Percentiles rank a stretch among this genome's conserved stretches.
Evolutionary conservation across 2,329 filamentous ascomycete species (phyloP).

Genomic region (Raffaelea deltoideospora): DNA sequence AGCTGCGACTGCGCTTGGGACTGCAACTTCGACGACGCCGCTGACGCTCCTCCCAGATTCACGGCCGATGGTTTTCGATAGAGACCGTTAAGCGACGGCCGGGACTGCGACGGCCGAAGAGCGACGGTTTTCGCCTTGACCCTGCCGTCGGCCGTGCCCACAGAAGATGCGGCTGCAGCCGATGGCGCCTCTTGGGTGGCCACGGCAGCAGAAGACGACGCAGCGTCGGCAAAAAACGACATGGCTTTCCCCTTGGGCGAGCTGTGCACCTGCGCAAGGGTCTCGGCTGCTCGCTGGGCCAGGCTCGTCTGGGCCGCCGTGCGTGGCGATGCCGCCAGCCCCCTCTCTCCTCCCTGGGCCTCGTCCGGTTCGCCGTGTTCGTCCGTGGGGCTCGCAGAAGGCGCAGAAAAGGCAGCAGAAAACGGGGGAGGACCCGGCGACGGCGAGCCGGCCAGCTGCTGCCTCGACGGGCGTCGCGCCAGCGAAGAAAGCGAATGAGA

Average conservation of each 20-base stretch:
- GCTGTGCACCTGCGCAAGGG: constrained; percentile 59
- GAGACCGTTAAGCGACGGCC: constrained; percentile 36
- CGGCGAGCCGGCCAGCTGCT: constrained; percentile 2
- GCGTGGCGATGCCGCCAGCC: neutral
- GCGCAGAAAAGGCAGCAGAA: too few species aligned
- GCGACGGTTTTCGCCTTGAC: constrained; percentile 31
- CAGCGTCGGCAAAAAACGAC: too few species aligned
- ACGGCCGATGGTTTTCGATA: constrained; percentile 39
- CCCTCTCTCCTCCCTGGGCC: neutral
- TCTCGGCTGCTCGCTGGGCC: constrained; percentile 73
- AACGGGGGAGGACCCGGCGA: constrained; percentile 5
- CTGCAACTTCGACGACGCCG: too few species aligned
- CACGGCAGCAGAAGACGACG: neutral
- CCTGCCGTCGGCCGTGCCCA: constrained; percentile 15
- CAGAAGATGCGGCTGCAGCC: neutral
- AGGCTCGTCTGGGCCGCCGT: constrained; percentile 12
- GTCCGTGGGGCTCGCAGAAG: neutral
- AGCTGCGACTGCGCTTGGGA: too few species aligned
- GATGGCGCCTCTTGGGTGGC: too few species aligned
- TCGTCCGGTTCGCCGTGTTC: neutral
- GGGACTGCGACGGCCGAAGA: constrained; percentile 29
- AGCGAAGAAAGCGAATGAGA: neutral
- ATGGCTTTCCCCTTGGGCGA: constrained; percentile 58
- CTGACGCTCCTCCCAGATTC: too few species aligned
- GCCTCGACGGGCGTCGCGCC: constrained; percentile 3